Base-by-base conservation (phyloP, 768 basidiomycete species). In the Mycena sanguinolenta region DNA sequence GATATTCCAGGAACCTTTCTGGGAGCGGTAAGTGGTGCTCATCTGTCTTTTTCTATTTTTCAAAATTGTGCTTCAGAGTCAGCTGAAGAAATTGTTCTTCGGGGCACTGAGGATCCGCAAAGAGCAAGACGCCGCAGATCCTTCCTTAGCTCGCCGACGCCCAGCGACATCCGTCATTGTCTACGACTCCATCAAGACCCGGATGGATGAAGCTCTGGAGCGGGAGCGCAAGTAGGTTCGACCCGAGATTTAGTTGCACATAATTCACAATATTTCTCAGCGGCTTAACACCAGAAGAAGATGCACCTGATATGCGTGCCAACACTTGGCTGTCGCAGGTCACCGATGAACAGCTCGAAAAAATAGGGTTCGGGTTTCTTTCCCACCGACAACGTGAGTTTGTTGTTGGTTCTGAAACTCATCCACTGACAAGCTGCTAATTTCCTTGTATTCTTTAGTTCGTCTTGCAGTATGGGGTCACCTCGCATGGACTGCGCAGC, bases 401-500 rank as follows among this genome's bases (percentile, higher is more conserved):
- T 17, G 7, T 38, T 38, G 14, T 38, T 38, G 8, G 36, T 38
- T 38, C 36, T 14, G 36, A 6, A 38, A 38, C 36, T 38, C 36
- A 38, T 14, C 36, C 36, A 14, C 36, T 14, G 8, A 38, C 36
- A 38, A 38, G 36, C 36, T 14, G 14, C 14, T 52, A 9, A 7
- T 7, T 38, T 38, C 14, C 36, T 38, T 38, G 36, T 38, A 38
- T 42, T 42, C 39, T 13, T 7, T 19, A 78, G 77, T 79, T 8
- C 62, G 69, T 10, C 63, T 73, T 2, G 62, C 69, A 5, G 68
- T 81, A n/a, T 75, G 72, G 54, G 77, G 79, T 0, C 79, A 80
- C 57, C 75, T 80, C 9, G 67, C 76, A 10, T 81, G 79, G 78
- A 77, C 75, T 7, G 59, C 65, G 9, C 77, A 79, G 65, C 67